Conservation (phyloP, 352 stramenopile genomes). For the Phytophthora kernoviae region DNA sequence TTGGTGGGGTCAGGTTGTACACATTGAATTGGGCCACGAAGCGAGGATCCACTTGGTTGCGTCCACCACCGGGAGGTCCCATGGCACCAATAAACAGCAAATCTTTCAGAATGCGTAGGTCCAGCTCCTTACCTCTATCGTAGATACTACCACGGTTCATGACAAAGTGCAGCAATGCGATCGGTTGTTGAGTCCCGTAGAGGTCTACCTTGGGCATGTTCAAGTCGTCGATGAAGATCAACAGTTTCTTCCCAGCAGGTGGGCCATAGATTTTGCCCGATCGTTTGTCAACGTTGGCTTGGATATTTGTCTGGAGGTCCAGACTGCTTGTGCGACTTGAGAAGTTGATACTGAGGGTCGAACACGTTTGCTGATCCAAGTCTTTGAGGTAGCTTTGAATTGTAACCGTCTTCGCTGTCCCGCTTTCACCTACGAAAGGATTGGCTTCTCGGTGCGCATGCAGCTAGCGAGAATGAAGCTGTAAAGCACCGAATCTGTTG, state of each 20-base stretch:
- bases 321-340: conserved; percentile 92
- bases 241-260: conserved; percentile 92
- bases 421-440: conserved; percentile 93
- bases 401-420: conserved; percentile 96
- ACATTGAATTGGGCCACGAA: conserved; percentile 96
- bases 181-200: conserved; percentile 96
- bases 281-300: conserved; percentile 96
- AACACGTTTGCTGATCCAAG: conserved; percentile 71
- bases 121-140: conserved; percentile 94
- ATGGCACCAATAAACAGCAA: conserved; percentile 95
- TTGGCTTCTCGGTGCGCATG: conserved; percentile 86
- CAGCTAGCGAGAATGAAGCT: conserved; percentile 91
- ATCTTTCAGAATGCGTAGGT: conserved; percentile 93
- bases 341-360: conserved; percentile 92
- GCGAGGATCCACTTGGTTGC: conserved; percentile 94
- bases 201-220: conserved; percentile 97
- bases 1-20: conserved; percentile 94
- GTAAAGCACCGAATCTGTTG: conserved; percentile 94
- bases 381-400: conserved; percentile 94
- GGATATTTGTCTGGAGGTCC: conserved; percentile 95
- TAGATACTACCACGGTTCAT: conserved; percentile 93
- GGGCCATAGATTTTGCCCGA: conserved; percentile 95
- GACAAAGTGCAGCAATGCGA: conserved; percentile 94
- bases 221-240: conserved; percentile 96
- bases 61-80: conserved; percentile 93